phyloP scores from a whole-genome alignment of 768 basidiomycete species.

The Hericium erinaceus region DNA sequence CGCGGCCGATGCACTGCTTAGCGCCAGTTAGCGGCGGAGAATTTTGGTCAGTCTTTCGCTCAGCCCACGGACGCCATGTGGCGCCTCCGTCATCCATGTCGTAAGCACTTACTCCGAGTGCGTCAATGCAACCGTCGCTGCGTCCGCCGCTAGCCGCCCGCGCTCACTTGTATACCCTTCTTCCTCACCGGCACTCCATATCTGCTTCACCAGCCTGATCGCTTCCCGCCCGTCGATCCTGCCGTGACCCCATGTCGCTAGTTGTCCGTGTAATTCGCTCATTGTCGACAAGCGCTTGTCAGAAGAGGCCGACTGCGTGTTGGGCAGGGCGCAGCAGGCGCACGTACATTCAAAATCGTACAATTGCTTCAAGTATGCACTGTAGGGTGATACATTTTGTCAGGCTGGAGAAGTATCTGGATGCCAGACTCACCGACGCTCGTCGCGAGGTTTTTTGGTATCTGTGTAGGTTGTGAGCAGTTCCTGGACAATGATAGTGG shows the following conservation, averaged over 20 bases:
- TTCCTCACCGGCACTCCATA: slow-evolving; percentile 49
- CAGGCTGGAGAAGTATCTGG: not conserved
- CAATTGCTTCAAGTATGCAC: slow-evolving; percentile 36
- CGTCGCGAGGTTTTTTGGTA: slow-evolving; percentile 41
- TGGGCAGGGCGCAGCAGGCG: slow-evolving; percentile 46
- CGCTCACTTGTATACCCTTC: slow-evolving; percentile 63
- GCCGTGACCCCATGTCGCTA: slow-evolving; percentile 40
- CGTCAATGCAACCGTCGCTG: slow-evolving; percentile 47
- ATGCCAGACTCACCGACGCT: slow-evolving; percentile 33
- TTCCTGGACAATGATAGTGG: slow-evolving; percentile 31
- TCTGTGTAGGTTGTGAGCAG: slow-evolving; percentile 53
- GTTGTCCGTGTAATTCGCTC: slow-evolving; percentile 31
- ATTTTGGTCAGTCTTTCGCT: not conserved
- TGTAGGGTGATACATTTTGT: slow-evolving; percentile 13
- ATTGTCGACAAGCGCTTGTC: slow-evolving; percentile 42
- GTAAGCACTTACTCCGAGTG: slow-evolving; percentile 48
- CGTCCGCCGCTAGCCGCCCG: slow-evolving; percentile 54
- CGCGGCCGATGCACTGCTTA: slow-evolving; percentile 34
- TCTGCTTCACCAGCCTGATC: slow-evolving; percentile 34
- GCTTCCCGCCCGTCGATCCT: slow-evolving; percentile 41
- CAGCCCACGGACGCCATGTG: not conserved
- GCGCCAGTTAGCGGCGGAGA: not conserved
- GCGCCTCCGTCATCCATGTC: not conserved
- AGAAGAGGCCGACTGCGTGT: slow-evolving; percentile 37
- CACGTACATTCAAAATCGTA: slow-evolving; percentile 57